A percentile compares a stretch with the other conserved stretches of the same genome.
Evolutionary conservation across 2,329 filamentous ascomycete genomes (phyloP).

Genomic region (Gnomoniopsis smithogilvyi): DNA sequence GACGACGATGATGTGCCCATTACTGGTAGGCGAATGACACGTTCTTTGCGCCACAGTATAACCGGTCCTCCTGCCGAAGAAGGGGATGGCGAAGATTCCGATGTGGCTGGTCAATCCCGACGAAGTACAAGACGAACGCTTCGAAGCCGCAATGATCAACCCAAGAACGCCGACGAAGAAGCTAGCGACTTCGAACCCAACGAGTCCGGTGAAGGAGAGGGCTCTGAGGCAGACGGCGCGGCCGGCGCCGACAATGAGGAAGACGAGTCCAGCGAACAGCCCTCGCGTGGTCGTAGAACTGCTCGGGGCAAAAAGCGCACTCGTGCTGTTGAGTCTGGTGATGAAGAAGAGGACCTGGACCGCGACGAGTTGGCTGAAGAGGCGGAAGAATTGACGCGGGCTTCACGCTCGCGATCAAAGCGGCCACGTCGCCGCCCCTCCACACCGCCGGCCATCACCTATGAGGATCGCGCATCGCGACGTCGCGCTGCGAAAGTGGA

Average conservation of each 20-base stretch:
- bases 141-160: slow-evolving; percentile 27
- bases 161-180: slow-evolving; percentile 47
- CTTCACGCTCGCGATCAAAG: slow-evolving; percentile 43
- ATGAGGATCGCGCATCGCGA: slow-evolving; percentile 53
- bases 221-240: slow-evolving; percentile 33
- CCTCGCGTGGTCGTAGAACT: slow-evolving; percentile 43
- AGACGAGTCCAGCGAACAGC: slow-evolving; percentile 46
- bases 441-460: slow-evolving; percentile 46
- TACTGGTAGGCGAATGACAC: slow-evolving; percentile 12
- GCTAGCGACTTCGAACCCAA: slow-evolving; percentile 63
- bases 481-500: slow-evolving; percentile 65
- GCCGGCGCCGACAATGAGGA: slow-evolving; percentile 39
- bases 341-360: slow-evolving; percentile 57
- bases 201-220: slow-evolving; percentile 54
- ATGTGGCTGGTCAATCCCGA: slow-evolving; percentile 7
- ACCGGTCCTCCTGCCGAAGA: slow-evolving; percentile 25
- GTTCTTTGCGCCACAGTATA: slow-evolving; percentile 20
- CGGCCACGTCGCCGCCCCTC: slow-evolving; percentile 49
- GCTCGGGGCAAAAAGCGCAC: slow-evolving; percentile 43
- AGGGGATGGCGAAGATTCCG: slow-evolving; percentile 21
- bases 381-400: slow-evolving; percentile 57
- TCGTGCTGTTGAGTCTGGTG: slow-evolving; percentile 49
- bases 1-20: slow-evolving; percentile 18
- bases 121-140: slow-evolving; percentile 5
- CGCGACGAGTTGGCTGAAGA: slow-evolving; percentile 65